Base-by-base conservation (phyloP, 2,329 filamentous ascomycete species). In the Nemania sp. region DNA sequence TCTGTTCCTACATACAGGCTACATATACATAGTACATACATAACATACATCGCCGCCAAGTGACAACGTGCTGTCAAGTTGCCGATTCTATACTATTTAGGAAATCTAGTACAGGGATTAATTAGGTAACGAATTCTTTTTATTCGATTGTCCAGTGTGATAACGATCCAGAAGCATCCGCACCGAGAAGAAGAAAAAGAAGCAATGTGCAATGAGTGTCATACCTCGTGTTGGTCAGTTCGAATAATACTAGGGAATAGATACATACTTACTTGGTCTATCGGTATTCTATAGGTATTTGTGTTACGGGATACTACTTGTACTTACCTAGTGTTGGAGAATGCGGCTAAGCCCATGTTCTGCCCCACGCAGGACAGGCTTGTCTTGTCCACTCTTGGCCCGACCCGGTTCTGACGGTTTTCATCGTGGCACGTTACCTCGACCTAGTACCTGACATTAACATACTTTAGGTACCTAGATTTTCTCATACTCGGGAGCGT, bases 241-340 rank as follows among this genome's bases (percentile, higher is more conserved):
- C 11, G 11, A 10, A 15, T 41, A 41, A 35, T 35, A n/a, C 29
- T 4, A 32, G 29, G 29, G 4, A 8, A 8, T 35, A 3, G 32
- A 35, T 35, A 8, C 7, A 7, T 7, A 11, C 32, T 7, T 35
- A 35, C 32, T 8, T 35, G 11, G 7, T 35, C 32, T 7, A 35
- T 35, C 7, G 32, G 32, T 35, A 35, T 35, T 35, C 32, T 22
- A 22, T 56, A 20, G 54, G 45, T 32, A 57, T 49, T 57, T 52
- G 64, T 57, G 45, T 66, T 53, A 62, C 52, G n/a, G 49, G n/a
- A 54, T 4, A 62, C 32, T 62, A n/a, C n/a, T n/a, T n/a, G n/a
- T n/a, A n/a, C n/a, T n/a, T n/a, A 15, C 38, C 35, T 15, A 41
- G 32, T 24, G 26, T 47, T 22, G 45, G 24, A 41, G 51, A 18